These are phyloP conservation scores for Porodaedalea pini DNA, from an alignment of 1,284 basidiomycete genomes.

Conservation along the genomic window DNA sequence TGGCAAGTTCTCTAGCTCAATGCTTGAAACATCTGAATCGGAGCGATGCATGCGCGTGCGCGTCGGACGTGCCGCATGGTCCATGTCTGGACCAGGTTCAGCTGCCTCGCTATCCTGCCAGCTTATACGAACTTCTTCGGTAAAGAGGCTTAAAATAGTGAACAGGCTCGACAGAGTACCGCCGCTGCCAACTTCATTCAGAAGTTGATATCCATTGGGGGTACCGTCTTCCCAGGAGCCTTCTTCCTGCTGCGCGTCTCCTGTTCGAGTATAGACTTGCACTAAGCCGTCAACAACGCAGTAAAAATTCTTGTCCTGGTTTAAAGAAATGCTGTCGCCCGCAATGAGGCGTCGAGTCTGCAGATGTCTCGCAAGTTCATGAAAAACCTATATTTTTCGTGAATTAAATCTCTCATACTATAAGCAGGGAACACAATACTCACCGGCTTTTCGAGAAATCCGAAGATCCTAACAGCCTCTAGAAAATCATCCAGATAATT, in stretches of 20 bases:
- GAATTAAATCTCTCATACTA: background rate
- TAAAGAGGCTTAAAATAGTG: conserved; percentile 94
- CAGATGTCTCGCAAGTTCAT: conserved; percentile 89
- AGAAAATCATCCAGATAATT: conserved; percentile 95
- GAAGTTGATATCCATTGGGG: conserved; percentile 89
- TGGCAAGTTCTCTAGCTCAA: conserved; percentile 40
- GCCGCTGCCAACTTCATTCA: conserved; percentile 93
- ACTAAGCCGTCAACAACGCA: conserved; percentile 92
- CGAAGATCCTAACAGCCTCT: conserved; percentile 91
- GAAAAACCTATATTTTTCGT: conserved; percentile 76
- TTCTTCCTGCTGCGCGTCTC: conserved; percentile 43
- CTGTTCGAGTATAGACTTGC: conserved; percentile 77
- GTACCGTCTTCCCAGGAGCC: conserved; percentile 76
- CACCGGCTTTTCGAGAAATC: conserved; percentile 92
- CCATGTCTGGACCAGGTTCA: conserved; percentile 23
- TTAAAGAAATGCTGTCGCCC: conserved; percentile 86
- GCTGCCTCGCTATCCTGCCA: conserved; percentile 67
- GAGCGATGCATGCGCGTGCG: conserved; percentile 30
- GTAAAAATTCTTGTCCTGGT: conserved; percentile 92
- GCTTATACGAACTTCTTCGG: conserved; percentile 92
- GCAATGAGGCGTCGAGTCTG: conserved; percentile 90
- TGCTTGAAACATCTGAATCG: conserved; percentile 61
- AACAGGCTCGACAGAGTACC: conserved; percentile 95
- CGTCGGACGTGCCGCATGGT: conserved; percentile 14
- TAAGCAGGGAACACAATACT: conserved; percentile 27